Evolutionary conservation across 2,329 filamentous ascomycete species (phyloP), one percentile per base, ranked within the genome.

Genomic region (Fusarium virguliforme): DNA sequence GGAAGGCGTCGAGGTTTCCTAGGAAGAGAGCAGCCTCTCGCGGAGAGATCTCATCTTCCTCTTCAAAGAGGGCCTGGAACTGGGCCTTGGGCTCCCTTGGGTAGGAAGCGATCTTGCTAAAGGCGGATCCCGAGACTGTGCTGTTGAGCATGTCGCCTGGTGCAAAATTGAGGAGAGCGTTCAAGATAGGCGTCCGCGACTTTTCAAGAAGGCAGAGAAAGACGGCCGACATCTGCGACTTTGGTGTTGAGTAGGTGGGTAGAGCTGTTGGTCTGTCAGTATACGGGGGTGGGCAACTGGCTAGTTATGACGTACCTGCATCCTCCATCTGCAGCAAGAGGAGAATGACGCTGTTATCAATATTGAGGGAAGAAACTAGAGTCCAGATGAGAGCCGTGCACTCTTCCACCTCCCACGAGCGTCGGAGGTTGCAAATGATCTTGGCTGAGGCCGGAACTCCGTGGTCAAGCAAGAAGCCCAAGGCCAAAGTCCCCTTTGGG

Each of bases 11-110:
- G 1, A 68, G 37, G n/a, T 68, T 68, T 0, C 66, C 66, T 0
- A 68, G 24, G 8, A 68, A 68, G 1, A 68, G 24, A 1, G 66
- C 63, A 2, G 66, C 66, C 9, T 68, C 66, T 1, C 66, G 41
- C 0, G 60, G 64, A 1, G 50, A 37, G 1, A 68, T 68, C 3
- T 68, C 66, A 2, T 68, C 66, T 0, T 68, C 66, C 1, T 68
- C 66, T 12, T 68, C 65, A 4, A 68, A 68, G 4, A 68, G 65
- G 12, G 40, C 6, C 1, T 61, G 46, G 9, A 68, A 68, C 8
- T 68, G 40, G 5, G 8, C 28, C 28, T 67, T 60, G 24, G 66
- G 4, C 4, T 60, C 56, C n/a, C 56, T 68, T 0, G 55, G 28
- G 8, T 26, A 46, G 1, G 15, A 34, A 2, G 66, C 66, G 7